These are phyloP conservation scores for Novymonas esmeraldas DNA, from an alignment of 208 protist species.

Conservation along the genomic window DNA sequence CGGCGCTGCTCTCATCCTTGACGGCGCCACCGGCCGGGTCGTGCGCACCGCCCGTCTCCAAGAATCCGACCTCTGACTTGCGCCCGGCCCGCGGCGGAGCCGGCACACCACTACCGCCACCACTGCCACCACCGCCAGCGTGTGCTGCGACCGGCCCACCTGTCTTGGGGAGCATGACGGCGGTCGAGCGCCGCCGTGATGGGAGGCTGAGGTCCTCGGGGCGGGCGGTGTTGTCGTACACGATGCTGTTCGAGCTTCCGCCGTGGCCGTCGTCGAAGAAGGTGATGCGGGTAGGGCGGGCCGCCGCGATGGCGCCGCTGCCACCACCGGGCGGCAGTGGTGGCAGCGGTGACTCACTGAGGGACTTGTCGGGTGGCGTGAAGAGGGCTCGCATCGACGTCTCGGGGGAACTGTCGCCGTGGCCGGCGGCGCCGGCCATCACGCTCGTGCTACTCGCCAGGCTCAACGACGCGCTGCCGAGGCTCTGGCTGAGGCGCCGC, in stretches of 20 bases:
- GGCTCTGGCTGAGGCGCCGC: background rate
- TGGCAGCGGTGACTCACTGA: no score
- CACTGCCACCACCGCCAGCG: background rate
- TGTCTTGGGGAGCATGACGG: conserved; percentile 1
- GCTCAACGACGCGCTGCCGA: background rate
- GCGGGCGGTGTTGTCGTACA: background rate
- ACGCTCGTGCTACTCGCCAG: background rate
- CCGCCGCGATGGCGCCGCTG: no score
- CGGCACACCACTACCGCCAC: background rate
- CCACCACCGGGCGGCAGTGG: no score
- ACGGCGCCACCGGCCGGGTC: no score
- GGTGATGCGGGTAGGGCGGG: background rate
- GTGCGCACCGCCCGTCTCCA: no score
- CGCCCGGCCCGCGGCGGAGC: background rate
- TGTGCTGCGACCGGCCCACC: background rate
- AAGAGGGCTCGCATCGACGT: background rate
- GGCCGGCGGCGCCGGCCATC: background rate
- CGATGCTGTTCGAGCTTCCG: background rate
- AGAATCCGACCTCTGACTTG: no score
- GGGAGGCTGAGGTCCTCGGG: background rate
- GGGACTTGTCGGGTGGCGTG: background rate
- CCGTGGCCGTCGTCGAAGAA: background rate
- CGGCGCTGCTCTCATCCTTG: no score
- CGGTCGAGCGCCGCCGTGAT: conserved; percentile 2
- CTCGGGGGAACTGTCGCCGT: background rate